Base-by-base conservation (phyloP, 768 basidiomycete genomes). In the Tephrocybe sp. region DNA sequence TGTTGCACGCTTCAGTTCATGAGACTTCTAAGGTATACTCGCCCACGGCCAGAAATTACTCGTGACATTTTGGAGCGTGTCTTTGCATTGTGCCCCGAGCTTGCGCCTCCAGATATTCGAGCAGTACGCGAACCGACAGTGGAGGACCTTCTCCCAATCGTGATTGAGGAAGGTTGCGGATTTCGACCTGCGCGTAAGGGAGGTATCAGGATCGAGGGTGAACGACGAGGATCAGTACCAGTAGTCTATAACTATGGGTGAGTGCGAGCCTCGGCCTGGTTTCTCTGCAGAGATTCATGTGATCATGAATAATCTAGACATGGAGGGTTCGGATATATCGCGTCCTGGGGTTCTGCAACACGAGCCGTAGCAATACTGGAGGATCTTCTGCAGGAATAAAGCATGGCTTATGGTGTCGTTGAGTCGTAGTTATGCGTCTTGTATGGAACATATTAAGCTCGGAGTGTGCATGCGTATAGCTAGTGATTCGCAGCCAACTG, bases 161-260 rank as follows among this genome's bases (percentile, higher is more conserved):
- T 81, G 25, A 58, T 79, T 4, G 76, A 75, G 29, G 74, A 77
- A 50, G 78, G 79, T 3, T 74, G 72, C 47, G 89, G 89, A 2
- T 64, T 91, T 39, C 72, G 88, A 2, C 89, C 88, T 1, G 77
- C 66, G 1, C 69, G 89, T 46, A 81, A 78, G 33, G 84, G 82
- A n/a, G 87, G 88, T 0, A 71, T 90, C 25, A 66, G 86, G 21
- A 64, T 88, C 3, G 83, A 81, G 23, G 63, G 69, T 1, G 78
- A 78, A 27, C 73, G 64, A 68, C 55, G 75, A 18, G 66, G 67
- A 9, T 57, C 54, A 16, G 63, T 82, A 2, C 82, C 80, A 0
- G 60, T 83, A 29, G 70, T 84, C 0, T 71, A 77, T 57, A 83
- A 86, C 60, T 84, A 87, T 59, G 85, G 85, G 81, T 83, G n/a